Base-by-base conservation (phyloP, 2,329 filamentous ascomycete genomes). In the Clarireedia sp. region DNA sequence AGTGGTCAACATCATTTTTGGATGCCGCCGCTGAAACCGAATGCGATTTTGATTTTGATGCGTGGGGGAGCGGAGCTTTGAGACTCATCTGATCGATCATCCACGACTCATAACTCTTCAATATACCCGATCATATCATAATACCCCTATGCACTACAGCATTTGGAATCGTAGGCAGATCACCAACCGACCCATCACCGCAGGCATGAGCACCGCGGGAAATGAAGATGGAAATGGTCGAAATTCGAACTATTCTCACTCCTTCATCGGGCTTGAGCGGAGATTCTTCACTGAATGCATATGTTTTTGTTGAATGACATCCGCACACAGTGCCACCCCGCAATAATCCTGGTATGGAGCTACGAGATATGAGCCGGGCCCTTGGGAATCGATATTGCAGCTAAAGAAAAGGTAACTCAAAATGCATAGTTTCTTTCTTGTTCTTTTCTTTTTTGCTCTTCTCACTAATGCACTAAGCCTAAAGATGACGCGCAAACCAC, bases 311-410 rank as follows among this genome's bases (percentile, higher is more conserved):
- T 38, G 21, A 24, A 19, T 33, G 43, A 43, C 26, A 26, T 47
- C 50, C 38, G 24, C 24, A 24, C 26, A 12, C 38, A 41, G 19
- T 54, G 37, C 38, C 56, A 57, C 56, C 56, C 56, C 56, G 53
- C 56, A 57, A 50, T 50, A 57, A 57, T 55, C 52, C 56, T 24
- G 37, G 56, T 16, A 41, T 26, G 19, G 41, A 21, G 10, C 12
- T 23, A 21, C 12, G 48, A 33, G 12, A 43, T 43, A 43, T 43
- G 52, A 54, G 52, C 52, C 52, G 52, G 52, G 45, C 52, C 52
- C 45, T 49, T 54, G 52, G 52, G 49, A 49, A 44, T 24, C 21
- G 26, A 41, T 37, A 43, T 49, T 54, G 24, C 36, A 19, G 21
- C 41, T 24, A 45, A 45, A 45, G 41, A 45, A 23, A 45, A 23